Evolutionary conservation across 305 asterid species (phyloP).

Genomic region (Rubia balearica): DNA sequence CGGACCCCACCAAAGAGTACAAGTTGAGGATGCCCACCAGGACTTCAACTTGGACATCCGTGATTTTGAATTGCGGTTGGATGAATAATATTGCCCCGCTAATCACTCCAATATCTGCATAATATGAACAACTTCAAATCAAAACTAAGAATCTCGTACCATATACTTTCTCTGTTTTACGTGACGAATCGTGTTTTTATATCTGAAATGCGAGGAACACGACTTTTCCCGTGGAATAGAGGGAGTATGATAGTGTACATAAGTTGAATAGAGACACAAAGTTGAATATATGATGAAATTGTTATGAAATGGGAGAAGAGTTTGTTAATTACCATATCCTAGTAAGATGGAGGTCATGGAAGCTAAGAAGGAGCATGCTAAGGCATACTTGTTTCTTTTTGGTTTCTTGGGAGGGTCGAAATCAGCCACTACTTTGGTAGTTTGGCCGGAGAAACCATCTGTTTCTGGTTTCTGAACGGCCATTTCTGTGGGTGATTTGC

Average conservation of each 20-base stretch:
- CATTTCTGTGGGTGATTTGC: slow-evolving; percentile 19
- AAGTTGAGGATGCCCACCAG: slow-evolving; percentile 54
- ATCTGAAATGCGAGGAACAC: no score
- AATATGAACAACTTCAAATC: neutral
- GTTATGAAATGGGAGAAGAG: neutral
- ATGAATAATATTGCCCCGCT: slow-evolving; percentile 68
- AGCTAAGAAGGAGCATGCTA: slow-evolving; percentile 61
- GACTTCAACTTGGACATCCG: slow-evolving; percentile 35
- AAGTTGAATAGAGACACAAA: no score
- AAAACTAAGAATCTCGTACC: no score
- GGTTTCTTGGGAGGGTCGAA: slow-evolving; percentile 40
- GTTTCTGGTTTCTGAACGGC: slow-evolving; percentile 23
- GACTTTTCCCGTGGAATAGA: no score
- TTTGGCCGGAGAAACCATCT: slow-evolving; percentile 20
- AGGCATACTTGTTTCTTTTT: slow-evolving; percentile 49
- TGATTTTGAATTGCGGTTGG: slow-evolving; percentile 30
- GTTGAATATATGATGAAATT: no score
- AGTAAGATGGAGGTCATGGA: slow-evolving; percentile 70
- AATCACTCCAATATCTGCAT: slow-evolving; percentile 78
- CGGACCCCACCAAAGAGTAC: slow-evolving; percentile 62
- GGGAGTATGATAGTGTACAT: no score
- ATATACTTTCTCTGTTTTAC: neutral
- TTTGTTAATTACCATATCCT: slow-evolving; percentile 48
- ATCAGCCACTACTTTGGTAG: slow-evolving; percentile 25
- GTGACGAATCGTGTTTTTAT: no score